Base-by-base conservation (phyloP, 2,329 filamentous ascomycete genomes). In the Fusarium penzigii region DNA sequence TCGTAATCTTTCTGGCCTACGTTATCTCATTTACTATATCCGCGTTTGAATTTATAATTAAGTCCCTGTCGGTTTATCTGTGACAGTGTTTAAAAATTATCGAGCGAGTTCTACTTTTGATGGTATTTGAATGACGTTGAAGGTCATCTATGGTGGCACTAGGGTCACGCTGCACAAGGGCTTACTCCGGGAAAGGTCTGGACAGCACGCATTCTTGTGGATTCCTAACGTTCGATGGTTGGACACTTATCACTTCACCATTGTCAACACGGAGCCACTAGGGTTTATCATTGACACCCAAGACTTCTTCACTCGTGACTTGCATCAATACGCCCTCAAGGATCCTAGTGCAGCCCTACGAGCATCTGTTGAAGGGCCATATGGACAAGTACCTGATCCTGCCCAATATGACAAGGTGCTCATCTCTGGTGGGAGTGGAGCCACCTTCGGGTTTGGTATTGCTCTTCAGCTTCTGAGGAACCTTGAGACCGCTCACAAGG, bases 221-320 rank as follows among this genome's bases (percentile, higher is more conserved):
- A 76, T 86, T 7, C 84, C 84, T 0, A 70, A 69, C 8, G 75
- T 86, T 45, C 77, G 82, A 13, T 57, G 71, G 2, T 71, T 80
- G 20, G 80, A 86, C 65, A 82, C 78, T 3, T 84, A 87, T 57
- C 83, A 83, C 1, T 86, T 86, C 57, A 86, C 82, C 3, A 79
- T 85, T 43, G 77, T 79, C 20, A 68, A 73, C 17, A 73, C 71
- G 16, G 68, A 75, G 17, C 77, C 79, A 1, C 61, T 81, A 34
- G 81, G 84, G 67, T 80, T 86, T 43, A 75, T 85, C 17, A 75
- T 85, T 49, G 75, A 77, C 46, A 76, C 81, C 1, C 75, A 81
- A 56, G 75, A 80, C 58, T 82, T 81, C 3, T 85, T 85, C 64
- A 85, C 82, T 0, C 70, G 72, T 6, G 77, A 79, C 46, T 69